These are phyloP conservation scores for Suillus bovinus DNA, from an alignment of 768 basidiomycete genomes.

Conservation along the genomic window DNA sequence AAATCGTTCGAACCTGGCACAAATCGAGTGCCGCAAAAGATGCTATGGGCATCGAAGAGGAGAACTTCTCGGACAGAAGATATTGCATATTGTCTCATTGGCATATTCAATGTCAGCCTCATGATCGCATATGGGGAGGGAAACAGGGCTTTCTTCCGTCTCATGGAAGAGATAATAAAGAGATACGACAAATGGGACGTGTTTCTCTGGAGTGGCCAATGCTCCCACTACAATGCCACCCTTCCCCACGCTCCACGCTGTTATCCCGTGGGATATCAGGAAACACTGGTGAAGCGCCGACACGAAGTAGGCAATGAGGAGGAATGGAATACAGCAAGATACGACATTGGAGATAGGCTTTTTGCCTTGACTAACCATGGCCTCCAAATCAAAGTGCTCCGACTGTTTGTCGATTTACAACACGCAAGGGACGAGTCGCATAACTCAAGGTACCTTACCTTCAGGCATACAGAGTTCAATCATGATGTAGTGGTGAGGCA, in stretches of 20 bases:
- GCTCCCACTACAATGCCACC: constrained; percentile 9
- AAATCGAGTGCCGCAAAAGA: constrained; percentile 10
- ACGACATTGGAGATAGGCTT: constrained; percentile 10
- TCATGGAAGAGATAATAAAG: constrained; percentile 15
- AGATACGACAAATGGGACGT: constrained; percentile 15
- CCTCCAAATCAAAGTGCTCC: constrained; percentile 9
- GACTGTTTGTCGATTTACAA: background rate
- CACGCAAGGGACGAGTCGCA: background rate
- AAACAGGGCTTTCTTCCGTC: constrained; percentile 17
- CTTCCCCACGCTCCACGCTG: constrained; percentile 10
- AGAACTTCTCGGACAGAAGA: constrained; percentile 23
- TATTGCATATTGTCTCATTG: constrained; percentile 20
- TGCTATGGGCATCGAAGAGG: constrained; percentile 21
- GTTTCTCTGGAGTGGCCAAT: constrained; percentile 12
- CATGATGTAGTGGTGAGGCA: background rate
- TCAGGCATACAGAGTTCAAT: background rate
- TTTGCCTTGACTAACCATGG: constrained; percentile 15
- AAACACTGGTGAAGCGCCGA: background rate
- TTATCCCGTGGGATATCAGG: constrained; percentile 6
- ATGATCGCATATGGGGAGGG: constrained; percentile 22
- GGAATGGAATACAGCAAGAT: constrained; percentile 2
- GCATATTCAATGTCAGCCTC: constrained; percentile 18
- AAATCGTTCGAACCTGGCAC: constrained; percentile 9
- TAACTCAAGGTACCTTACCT: constrained; percentile 1
- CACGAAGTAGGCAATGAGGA: background rate